phyloP scores from a whole-genome alignment of 1,284 basidiomycete species.

The Cystobasidium sp. region DNA sequence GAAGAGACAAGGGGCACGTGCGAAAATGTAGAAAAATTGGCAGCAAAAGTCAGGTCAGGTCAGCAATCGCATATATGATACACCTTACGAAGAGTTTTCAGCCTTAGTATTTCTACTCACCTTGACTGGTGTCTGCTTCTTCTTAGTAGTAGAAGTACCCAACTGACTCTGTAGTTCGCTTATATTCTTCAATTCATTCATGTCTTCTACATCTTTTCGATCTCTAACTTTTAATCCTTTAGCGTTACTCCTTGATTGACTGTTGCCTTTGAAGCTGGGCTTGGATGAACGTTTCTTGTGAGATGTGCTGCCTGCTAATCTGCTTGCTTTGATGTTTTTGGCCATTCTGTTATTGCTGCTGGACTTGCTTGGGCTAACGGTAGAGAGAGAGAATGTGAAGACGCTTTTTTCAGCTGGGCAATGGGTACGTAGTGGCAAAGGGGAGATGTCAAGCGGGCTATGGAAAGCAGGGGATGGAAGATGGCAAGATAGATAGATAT shows the following conservation, averaged over 20 bases:
- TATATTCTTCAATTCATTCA: constrained; percentile 12
- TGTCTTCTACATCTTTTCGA: constrained; percentile 18
- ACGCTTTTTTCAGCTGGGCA: too few species aligned
- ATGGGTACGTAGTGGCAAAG: neutral
- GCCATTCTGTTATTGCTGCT: neutral
- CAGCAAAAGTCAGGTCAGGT: neutral
- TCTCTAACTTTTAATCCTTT: constrained; percentile 34
- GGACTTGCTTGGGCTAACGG: neutral
- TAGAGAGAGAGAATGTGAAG: neutral
- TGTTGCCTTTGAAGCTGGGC: neutral
- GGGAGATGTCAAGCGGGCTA: neutral
- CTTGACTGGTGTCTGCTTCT: neutral
- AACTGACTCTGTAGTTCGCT: constrained; percentile 3
- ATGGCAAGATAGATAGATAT: neutral
- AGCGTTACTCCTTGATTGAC: neutral
- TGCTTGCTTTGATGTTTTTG: constrained; percentile 5
- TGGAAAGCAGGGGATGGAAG: neutral
- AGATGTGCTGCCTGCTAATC: neutral
- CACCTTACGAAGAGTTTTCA: neutral
- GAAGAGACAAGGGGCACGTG: neutral
- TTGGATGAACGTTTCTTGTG: neutral
- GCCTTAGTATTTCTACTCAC: neutral
- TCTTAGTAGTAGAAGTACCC: neutral
- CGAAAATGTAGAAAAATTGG: neutral
- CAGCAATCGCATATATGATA: neutral